Conservation (phyloP, 768 basidiomycete species). For the Lentinula edodes region DNA sequence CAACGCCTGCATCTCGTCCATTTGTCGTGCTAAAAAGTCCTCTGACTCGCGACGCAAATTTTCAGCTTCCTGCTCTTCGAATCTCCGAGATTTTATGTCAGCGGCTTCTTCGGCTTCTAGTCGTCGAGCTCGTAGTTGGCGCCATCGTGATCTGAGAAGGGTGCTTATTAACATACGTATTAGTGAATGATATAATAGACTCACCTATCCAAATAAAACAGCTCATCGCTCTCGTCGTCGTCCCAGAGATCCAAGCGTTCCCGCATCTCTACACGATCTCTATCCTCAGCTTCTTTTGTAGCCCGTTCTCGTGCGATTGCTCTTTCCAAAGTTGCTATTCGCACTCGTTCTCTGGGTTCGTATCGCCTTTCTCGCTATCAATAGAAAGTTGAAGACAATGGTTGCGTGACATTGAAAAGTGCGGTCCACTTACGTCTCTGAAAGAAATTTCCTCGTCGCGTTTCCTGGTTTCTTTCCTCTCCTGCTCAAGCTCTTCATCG, state of each 20-base stretch:
- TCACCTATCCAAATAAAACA: slow-evolving; percentile 89
- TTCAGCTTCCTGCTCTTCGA: slow-evolving; percentile 83
- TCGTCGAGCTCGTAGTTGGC: slow-evolving; percentile 63
- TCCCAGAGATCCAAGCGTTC: slow-evolving; percentile 85
- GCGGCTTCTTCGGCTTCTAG: slow-evolving; percentile 76
- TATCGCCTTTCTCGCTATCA: slow-evolving; percentile 87
- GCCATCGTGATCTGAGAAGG: slow-evolving; percentile 71
- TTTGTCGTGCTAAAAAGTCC: slow-evolving; percentile 87
- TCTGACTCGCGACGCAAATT: slow-evolving; percentile 88
- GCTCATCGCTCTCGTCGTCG: slow-evolving; percentile 88
- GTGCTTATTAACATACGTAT: slow-evolving; percentile 1
- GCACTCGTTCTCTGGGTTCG: slow-evolving; percentile 80
- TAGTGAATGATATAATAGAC: slow-evolving; percentile 14
- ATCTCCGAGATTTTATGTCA: slow-evolving; percentile 75
- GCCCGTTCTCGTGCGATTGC: slow-evolving; percentile 67
- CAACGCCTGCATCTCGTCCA: slow-evolving; percentile 93
- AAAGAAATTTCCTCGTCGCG: slow-evolving; percentile 83
- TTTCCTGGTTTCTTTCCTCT: slow-evolving; percentile 68
- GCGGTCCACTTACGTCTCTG: slow-evolving; percentile 61
- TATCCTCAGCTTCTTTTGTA: slow-evolving; percentile 72
- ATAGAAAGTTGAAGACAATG: slow-evolving; percentile 2
- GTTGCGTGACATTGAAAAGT: neutral
- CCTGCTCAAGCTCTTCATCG: slow-evolving; percentile 85
- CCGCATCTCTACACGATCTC: slow-evolving; percentile 75
- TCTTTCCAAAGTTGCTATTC: slow-evolving; percentile 74